Evolutionary conservation across 2,329 filamentous ascomycete species (phyloP).

Genomic region (Amauroascus verrucosus): DNA sequence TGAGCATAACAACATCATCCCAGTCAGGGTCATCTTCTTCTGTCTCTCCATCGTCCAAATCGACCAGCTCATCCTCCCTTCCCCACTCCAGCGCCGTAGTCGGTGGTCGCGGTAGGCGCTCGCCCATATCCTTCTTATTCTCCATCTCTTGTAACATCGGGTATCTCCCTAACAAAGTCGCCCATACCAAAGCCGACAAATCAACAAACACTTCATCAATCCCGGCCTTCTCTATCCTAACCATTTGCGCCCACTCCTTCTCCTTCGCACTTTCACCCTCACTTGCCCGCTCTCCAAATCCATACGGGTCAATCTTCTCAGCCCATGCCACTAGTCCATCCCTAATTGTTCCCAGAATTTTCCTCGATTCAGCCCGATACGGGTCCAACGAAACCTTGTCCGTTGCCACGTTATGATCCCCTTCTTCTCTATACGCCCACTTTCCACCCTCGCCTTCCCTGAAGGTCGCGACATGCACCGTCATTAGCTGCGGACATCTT

Average conservation of each 20-base stretch:
- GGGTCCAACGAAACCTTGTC: conserved; percentile 93
- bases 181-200: conserved; percentile 72
- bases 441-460: conserved; percentile 72
- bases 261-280: conserved; percentile 13
- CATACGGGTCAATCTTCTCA: conserved; percentile 15
- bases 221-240: conserved; percentile 78
- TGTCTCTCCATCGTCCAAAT: conserved; percentile 59
- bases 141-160: conserved; percentile 51
- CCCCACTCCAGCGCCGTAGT: conserved; percentile 71
- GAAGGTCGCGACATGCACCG: conserved; percentile 93
- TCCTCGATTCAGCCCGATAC: conserved; percentile 74
- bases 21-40: conserved; percentile 82
- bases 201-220: conserved; percentile 96
- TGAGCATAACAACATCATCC: conserved; percentile 81
- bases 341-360: conserved; percentile 70
- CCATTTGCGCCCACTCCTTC: conserved; percentile 24
- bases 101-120: conserved; percentile 61
- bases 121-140: conserved; percentile 51
- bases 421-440: conserved; percentile 84
- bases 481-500: conserved; percentile 69
- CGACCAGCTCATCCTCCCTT: conserved; percentile 63
- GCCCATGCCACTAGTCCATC: conserved; percentile 50
- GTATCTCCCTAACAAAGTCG: conserved; percentile 62
- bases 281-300: conserved; percentile 11
- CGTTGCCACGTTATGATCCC: conserved; percentile 65